These are phyloP conservation scores for Ambrosia trifida DNA, from an alignment of 129 eudicot genomes.

Conservation along the genomic window DNA sequence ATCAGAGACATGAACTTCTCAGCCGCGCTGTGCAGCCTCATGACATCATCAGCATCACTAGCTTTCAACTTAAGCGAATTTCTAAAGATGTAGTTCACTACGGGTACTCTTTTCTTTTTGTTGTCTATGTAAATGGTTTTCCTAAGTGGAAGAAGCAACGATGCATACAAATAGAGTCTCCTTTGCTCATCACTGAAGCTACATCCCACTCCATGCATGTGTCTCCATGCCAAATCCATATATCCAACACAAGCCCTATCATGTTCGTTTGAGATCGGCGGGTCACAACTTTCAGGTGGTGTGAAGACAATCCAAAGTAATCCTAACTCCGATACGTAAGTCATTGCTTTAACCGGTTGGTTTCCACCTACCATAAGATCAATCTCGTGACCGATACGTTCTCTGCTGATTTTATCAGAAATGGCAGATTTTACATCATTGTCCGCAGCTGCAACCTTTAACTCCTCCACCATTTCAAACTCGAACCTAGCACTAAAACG, in stretches of 20 bases:
- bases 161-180: constrained; percentile 43
- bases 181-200: constrained; percentile 19
- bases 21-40: constrained; percentile 36
- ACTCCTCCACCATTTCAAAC: constrained; percentile 36
- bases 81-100: constrained; percentile 51
- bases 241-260: constrained; percentile 24
- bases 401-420: constrained; percentile 35
- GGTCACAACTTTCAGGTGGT: constrained; percentile 25
- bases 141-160: constrained; percentile 70
- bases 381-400: constrained; percentile 36
- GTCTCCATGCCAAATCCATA: constrained; percentile 30
- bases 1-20: constrained; percentile 59
- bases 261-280: constrained; percentile 9
- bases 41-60: constrained; percentile 74
- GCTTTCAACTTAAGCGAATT: constrained; percentile 71
- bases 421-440: constrained; percentile 38
- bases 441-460: constrained; percentile 35
- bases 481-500: constrained; percentile 43
- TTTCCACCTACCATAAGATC: constrained; percentile 42
- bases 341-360: constrained; percentile 37
- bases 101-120: constrained; percentile 63
- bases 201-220: constrained; percentile 16
- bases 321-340: constrained; percentile 27
- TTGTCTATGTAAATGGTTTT: constrained; percentile 50
- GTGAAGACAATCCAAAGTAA: constrained; percentile 38